phyloP scores from a whole-genome alignment of 768 basidiomycete genomes.

The Suillus subluteus region DNA sequence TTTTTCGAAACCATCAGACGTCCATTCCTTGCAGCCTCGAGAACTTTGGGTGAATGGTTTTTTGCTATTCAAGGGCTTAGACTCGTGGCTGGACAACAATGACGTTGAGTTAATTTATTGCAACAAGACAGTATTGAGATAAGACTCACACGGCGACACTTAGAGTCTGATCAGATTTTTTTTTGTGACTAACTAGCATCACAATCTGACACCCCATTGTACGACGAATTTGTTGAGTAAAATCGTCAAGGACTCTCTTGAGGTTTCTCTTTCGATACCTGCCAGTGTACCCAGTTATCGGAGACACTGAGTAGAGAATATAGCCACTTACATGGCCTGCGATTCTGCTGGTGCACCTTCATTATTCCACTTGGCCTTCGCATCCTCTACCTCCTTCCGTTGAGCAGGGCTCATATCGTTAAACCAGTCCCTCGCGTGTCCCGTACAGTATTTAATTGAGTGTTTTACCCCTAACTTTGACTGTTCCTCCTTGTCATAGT shows the following conservation, averaged over 20 bases:
- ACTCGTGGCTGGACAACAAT: no score
- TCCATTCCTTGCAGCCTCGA: no score
- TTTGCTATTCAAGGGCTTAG: no score
- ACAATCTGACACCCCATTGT: conserved; percentile 3
- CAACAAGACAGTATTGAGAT: no score
- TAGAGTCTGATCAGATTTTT: no score
- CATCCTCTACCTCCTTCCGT: not conserved
- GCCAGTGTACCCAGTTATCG: not conserved
- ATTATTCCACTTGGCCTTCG: not conserved
- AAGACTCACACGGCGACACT: no score
- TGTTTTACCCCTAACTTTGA: not conserved
- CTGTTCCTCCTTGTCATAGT: not conserved
- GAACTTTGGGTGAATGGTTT: no score
- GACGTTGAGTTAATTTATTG: no score
- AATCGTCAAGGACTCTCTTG: not conserved
- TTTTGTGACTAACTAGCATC: no score
- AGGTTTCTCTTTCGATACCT: conserved; percentile 7
- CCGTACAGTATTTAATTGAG: not conserved
- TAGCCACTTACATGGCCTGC: not conserved
- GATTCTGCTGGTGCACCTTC: not conserved
- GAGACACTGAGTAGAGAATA: not conserved
- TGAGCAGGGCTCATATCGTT: not conserved
- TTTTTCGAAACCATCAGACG: not conserved
- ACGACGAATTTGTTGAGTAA: not conserved
- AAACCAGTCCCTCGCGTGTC: not conserved